Evolutionary conservation across 2,329 filamentous ascomycete species (phyloP), one percentile per base, ranked within the genome.

Genomic region (Sclerotinia subarctica): DNA sequence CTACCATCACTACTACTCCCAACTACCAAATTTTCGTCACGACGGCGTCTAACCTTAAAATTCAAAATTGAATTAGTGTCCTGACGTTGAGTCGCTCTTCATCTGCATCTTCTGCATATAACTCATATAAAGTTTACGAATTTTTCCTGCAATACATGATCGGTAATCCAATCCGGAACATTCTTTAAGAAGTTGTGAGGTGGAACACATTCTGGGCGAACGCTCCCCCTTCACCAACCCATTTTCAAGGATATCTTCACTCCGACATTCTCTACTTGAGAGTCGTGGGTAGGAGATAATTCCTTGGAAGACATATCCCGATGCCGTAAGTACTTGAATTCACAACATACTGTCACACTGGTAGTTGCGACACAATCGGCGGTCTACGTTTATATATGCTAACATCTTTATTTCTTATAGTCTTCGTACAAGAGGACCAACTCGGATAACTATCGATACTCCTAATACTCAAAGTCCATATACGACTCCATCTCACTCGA

Each of bases 211-310:
- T 24, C 49, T 64, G 59, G 66, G 59, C 59, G 58, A 65, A 32
- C 66, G 49, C 53, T 58, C 54, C 42, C 66, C 69, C 69, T 70
- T 65, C 68, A 66, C 24, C 67, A 68, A 70, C 64, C 68, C 54
- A 69, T 64, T 69, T 58, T 68, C 44, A 72, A 72, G 74, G 74
- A 69, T 75, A 74, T 77, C 75, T 74, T 73, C 70, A 65, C 75
- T 74, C 71, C 73, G 74, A 73, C 74, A 75, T 72, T 77, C 75
- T 76, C 73, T 69, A 70, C 71, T 70, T 74, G 74, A 74, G 74
- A 71, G 74, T 77, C 73, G 75, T 69, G 72, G 71, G 73, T 68
- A 71, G 70, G 72, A 73, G 75, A 76, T 76, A 75, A 71, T 73
- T 74, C 74, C 72, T 73, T 66, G 53, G 49, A 57, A 69, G 53